Conservation (phyloP, 345 rosid species). For the Turnera subulata region DNA sequence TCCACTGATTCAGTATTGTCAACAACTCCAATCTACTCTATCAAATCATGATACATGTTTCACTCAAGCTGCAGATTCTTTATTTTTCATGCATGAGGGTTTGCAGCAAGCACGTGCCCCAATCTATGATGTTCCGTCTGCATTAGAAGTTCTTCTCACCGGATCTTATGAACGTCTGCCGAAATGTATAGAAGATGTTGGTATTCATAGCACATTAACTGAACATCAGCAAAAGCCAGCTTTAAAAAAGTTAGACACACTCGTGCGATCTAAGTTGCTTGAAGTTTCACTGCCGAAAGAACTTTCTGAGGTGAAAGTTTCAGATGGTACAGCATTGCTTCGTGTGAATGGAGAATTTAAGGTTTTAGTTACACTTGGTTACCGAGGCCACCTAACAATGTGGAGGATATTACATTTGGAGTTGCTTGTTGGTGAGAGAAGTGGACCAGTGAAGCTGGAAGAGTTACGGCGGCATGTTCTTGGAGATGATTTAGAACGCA, state of each 20-base stretch:
- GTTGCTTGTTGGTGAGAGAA: conserved; percentile 93
- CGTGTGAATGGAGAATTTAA: conserved; percentile 85
- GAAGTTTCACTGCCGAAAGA: conserved; percentile 84
- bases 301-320: conserved; percentile 75
- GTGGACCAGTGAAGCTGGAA: conserved; percentile 71
- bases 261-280: conserved; percentile 85
- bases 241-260: conserved; percentile 75
- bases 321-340: conserved; percentile 75
- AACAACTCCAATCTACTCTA: conserved; percentile 77
- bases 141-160: conserved; percentile 75
- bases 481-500: conserved; percentile 95
- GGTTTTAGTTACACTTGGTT: conserved; percentile 95
- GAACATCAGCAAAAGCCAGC: conserved; percentile 82
- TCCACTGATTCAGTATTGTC: conserved; percentile 82
- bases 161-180: conserved; percentile 90
- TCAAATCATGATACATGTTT: conserved; percentile 88
- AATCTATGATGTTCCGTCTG: conserved; percentile 94
- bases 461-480: conserved; percentile 66
- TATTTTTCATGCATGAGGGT: conserved; percentile 98
- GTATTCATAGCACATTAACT: conserved; percentile 65
- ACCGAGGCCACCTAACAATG: conserved; percentile 84
- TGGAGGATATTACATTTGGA: conserved; percentile 99
- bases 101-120: conserved; percentile 98
- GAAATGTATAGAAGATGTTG: conserved; percentile 88
- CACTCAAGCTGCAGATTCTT: conserved; percentile 88